Conservation (phyloP, 345 rosid species). For the Populus tremula region DNA sequence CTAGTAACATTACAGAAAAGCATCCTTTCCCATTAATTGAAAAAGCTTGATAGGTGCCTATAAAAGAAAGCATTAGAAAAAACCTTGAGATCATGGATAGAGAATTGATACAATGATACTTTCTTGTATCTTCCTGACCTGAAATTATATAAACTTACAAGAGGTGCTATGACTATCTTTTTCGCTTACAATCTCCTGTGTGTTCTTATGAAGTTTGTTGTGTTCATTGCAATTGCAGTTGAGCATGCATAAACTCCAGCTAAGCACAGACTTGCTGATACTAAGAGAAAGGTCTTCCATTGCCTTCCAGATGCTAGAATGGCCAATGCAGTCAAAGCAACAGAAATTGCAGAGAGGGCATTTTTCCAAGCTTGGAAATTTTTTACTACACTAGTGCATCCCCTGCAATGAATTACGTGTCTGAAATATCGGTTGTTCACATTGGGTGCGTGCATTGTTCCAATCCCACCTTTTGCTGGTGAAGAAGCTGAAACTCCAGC, state of each 20-base stretch:
- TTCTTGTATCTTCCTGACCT: neutral
- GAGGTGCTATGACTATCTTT: neutral
- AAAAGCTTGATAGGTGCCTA: too few species aligned
- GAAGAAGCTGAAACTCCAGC: slow-evolving; percentile 67
- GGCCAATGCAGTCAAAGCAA: slow-evolving; percentile 53
- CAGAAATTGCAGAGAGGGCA: slow-evolving; percentile 42
- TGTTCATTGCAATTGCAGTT: slow-evolving; percentile 60
- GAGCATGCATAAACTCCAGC: slow-evolving; percentile 64
- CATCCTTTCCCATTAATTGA: too few species aligned
- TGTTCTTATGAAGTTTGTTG: slow-evolving; percentile 78
- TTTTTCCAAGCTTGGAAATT: slow-evolving; percentile 64
- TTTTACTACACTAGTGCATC: slow-evolving; percentile 57
- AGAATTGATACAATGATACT: too few species aligned
- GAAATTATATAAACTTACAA: neutral
- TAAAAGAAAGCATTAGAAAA: too few species aligned
- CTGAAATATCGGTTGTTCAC: slow-evolving; percentile 75
- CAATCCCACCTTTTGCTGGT: slow-evolving; percentile 81
- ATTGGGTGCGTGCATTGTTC: slow-evolving; percentile 75
- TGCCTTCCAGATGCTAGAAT: slow-evolving; percentile 63
- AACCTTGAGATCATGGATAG: too few species aligned
- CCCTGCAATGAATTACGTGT: slow-evolving; percentile 86
- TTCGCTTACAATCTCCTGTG: slow-evolving; percentile 64
- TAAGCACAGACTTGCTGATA: slow-evolving; percentile 53
- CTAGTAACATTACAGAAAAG: too few species aligned
- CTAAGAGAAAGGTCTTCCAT: slow-evolving; percentile 63